These are phyloP conservation scores for Globisporangium polare DNA, from an alignment of 352 stramenopile genomes.

Conservation along the genomic window DNA sequence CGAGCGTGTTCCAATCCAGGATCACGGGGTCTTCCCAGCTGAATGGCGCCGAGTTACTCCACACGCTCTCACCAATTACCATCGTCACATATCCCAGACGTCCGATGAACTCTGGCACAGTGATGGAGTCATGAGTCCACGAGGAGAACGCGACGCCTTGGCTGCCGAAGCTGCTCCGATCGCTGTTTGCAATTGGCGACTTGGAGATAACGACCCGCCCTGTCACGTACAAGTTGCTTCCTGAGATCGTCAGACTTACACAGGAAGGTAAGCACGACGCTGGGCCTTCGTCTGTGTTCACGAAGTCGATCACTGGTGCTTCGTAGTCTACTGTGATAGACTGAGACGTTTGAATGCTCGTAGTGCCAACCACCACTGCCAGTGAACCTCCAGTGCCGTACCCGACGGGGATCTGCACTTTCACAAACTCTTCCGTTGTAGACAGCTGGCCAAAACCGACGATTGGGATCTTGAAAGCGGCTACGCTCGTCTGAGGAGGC, in stretches of 20 bases:
- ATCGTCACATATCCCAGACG: slow-evolving; percentile 48
- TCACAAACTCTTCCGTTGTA: slow-evolving; percentile 30
- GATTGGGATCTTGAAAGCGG: slow-evolving; percentile 33
- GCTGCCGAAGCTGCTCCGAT: slow-evolving; percentile 21
- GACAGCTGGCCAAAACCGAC: slow-evolving; percentile 33
- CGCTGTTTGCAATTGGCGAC: slow-evolving; percentile 23
- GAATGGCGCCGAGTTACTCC: slow-evolving; percentile 51
- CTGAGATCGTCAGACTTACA: slow-evolving; percentile 46
- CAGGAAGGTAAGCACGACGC: slow-evolving; percentile 37
- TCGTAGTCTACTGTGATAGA: slow-evolving; percentile 32
- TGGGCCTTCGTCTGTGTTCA: slow-evolving; percentile 61
- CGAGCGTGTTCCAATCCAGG: slow-evolving; percentile 55
- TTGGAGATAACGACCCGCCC: slow-evolving; percentile 40
- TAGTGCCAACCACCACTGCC: slow-evolving; percentile 31
- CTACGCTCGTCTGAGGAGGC: slow-evolving; percentile 26
- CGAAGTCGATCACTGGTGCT: slow-evolving; percentile 39
- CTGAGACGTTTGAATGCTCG: slow-evolving; percentile 37
- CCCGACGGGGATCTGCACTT: slow-evolving; percentile 34
- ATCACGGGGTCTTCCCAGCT: slow-evolving; percentile 56
- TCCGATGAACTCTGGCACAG: slow-evolving; percentile 34
- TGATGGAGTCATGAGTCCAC: slow-evolving; percentile 44
- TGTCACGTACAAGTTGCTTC: slow-evolving; percentile 45
- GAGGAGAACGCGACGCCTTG: slow-evolving; percentile 18
- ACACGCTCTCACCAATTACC: slow-evolving; percentile 35
- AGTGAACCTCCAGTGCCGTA: slow-evolving; percentile 34